These are phyloP conservation scores for Grifola frondosa DNA, from an alignment of 1,284 basidiomycete species.

Conservation along the genomic window DNA sequence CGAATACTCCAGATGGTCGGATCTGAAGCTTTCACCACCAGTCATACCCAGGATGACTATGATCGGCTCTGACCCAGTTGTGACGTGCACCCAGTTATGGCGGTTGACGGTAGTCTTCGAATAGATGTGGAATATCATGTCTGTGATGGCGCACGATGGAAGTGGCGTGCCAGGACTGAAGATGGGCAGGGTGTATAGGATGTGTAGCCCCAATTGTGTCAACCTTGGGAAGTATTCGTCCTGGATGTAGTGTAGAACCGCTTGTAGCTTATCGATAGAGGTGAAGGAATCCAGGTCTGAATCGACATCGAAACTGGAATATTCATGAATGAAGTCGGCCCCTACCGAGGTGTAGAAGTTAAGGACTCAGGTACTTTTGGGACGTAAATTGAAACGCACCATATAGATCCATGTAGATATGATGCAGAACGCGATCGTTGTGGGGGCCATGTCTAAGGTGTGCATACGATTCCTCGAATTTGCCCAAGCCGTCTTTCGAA, in stretches of 20 bases:
- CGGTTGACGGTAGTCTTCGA: conserved; percentile 10
- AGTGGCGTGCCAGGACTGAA: conserved; percentile 6
- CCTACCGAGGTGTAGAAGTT: conserved; percentile 2
- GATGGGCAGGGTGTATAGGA: conserved; percentile 27
- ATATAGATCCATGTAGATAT: conserved; percentile 24
- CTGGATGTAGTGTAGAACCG: conserved; percentile 21
- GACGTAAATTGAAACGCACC: conserved; percentile 15
- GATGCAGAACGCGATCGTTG: conserved; percentile 15
- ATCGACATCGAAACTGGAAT: conserved; percentile 20
- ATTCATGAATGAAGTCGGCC: conserved; percentile 20
- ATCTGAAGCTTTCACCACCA: conserved; percentile 9
- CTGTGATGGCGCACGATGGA: conserved; percentile 20
- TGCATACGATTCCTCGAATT: too few relatives aligned
- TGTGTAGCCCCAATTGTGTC: conserved; percentile 16
- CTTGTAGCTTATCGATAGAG: conserved; percentile 15
- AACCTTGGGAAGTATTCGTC: conserved; percentile 23
- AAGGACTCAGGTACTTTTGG: background rate
- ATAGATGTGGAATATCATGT: conserved; percentile 22
- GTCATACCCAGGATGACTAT: conserved; percentile 30
- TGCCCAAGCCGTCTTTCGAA: too few relatives aligned
- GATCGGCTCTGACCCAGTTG: conserved; percentile 12
- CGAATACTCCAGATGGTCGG: conserved; percentile 10
- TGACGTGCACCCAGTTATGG: conserved; percentile 3
- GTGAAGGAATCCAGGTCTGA: conserved; percentile 9
- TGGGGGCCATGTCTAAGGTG: conserved; percentile 6